phyloP scores from a whole-genome alignment of 441 rosid species.

The Hura crepitans region DNA sequence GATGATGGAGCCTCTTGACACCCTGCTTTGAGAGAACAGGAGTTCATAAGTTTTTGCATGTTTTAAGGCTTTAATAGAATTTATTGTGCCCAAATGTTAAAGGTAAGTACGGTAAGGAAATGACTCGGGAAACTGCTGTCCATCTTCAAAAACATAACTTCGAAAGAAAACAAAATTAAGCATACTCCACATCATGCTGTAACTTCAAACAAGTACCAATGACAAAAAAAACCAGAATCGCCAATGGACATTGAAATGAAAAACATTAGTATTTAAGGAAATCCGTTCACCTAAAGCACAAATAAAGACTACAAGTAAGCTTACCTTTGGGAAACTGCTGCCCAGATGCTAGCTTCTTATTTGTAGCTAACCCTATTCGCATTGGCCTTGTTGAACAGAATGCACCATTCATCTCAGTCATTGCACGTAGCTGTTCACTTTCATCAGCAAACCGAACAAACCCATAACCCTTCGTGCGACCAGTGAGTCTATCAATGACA shows the following conservation, averaged over 20 bases:
- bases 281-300: conserved; percentile 7
- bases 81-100: conserved; percentile 49
- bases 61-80: conserved; percentile 38
- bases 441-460: conserved; percentile 70
- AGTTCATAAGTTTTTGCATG: conserved; percentile 59
- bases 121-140: conserved; percentile 45
- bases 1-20: conserved; percentile 82
- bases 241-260: background rate
- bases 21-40: conserved; percentile 93
- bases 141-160: conserved; percentile 44
- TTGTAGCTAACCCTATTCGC: conserved; percentile 65
- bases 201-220: conserved; percentile 13
- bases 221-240: background rate
- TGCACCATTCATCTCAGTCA: conserved; percentile 69
- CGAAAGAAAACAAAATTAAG: conserved; percentile 27
- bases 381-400: conserved; percentile 67
- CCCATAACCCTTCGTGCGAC: conserved; percentile 70
- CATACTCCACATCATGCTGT: conserved; percentile 4
- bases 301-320: conserved; percentile 1
- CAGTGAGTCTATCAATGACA: conserved; percentile 67
- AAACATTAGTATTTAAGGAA: background rate
- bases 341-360: conserved; percentile 41
- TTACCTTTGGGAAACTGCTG: conserved; percentile 59
- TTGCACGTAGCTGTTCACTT: conserved; percentile 57
- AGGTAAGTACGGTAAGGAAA: conserved; percentile 49